Evolutionary conservation across 202 grass and related monocot genomes (phyloP).

Genomic region (Setaria italica): DNA sequence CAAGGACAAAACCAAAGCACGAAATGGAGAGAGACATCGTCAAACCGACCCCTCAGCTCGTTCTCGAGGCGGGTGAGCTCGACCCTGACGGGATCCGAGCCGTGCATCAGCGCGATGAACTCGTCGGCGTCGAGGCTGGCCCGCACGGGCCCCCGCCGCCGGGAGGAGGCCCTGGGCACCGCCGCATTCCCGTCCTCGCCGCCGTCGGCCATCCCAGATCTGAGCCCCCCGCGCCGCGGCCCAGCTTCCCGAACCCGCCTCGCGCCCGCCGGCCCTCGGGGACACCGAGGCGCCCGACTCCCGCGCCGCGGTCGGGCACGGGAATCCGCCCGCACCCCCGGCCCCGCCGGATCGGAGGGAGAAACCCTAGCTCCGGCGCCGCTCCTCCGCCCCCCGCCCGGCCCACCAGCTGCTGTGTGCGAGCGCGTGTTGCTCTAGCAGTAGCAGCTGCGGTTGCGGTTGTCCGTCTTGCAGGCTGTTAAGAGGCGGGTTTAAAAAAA

Average conservation of each 20-base stretch:
- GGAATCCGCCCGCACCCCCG: not conserved
- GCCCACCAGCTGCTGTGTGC: not conserved
- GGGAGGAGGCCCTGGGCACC: conserved; percentile 50
- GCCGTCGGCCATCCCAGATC: conserved; percentile 88
- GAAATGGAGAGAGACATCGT: not conserved
- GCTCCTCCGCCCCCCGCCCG: conserved; percentile 5
- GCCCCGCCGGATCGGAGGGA: conserved; percentile 37
- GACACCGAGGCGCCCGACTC: not conserved
- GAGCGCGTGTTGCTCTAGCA: conserved; percentile 29
- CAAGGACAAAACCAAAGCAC: not conserved
- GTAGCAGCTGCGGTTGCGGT: conserved; percentile 52
- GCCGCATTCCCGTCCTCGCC: conserved; percentile 64
- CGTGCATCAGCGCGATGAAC: conserved; percentile 97
- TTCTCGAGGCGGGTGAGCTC: conserved; percentile 94
- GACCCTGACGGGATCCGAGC: conserved; percentile 96
- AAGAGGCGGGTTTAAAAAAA: conserved; percentile 47
- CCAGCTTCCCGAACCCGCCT: not conserved
- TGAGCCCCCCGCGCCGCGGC: conserved; percentile 36
- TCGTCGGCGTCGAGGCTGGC: conserved; percentile 92
- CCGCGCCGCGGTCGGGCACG: not conserved
- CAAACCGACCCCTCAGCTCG: conserved; percentile 76
- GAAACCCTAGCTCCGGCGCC: conserved; percentile 61
- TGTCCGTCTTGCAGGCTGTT: conserved; percentile 60
- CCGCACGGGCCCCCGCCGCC: conserved; percentile 66
- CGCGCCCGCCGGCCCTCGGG: not conserved